Conservation (phyloP, 139 green algal genomes). For the Tetraselmis striata region DNA sequence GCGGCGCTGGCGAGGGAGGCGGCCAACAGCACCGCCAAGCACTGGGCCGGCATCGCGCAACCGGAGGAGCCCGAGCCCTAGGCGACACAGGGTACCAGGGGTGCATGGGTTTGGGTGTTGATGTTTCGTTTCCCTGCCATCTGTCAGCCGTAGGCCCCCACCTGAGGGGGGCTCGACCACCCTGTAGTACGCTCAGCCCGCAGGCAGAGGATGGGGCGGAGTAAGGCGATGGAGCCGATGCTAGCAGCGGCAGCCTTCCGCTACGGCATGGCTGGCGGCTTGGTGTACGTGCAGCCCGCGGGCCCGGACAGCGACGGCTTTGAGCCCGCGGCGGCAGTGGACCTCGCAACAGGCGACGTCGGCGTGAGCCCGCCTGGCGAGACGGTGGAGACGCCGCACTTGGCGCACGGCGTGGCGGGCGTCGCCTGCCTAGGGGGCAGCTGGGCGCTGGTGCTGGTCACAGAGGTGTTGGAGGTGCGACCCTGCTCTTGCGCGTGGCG, state of each 20-base stretch:
- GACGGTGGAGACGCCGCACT: background rate
- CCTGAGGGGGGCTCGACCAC: background rate
- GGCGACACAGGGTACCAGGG: too few species aligned
- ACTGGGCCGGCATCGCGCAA: conserved; percentile 14
- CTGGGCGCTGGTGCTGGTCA: conserved; percentile 48
- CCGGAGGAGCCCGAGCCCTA: background rate
- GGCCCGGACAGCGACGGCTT: background rate
- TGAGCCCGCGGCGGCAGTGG: conserved; percentile 29
- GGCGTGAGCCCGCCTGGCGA: conserved; percentile 12
- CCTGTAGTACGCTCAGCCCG: too few species aligned
- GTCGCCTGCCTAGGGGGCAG: conserved; percentile 26
- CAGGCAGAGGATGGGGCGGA: too few species aligned
- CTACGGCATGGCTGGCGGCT: background rate
- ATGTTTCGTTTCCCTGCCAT: too few species aligned
- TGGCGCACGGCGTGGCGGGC: conserved; percentile 37
- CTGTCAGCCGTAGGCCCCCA: too few species aligned
- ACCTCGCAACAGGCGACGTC: conserved; percentile 35
- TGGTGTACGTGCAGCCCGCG: conserved; percentile 19
- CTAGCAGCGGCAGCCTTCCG: background rate
- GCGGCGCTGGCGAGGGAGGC: conserved; percentile 10
- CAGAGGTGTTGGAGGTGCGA: conserved; percentile 37
- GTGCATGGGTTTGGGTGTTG: too few species aligned
- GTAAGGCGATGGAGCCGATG: conserved; percentile 3
- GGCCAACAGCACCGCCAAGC: conserved; percentile 14
- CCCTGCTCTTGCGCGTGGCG: conserved; percentile 15